Evolutionary conservation across 2,329 filamentous ascomycete genomes (phyloP), one percentile per base, ranked within the genome.

Genomic region (Colletotrichum abscissum): DNA sequence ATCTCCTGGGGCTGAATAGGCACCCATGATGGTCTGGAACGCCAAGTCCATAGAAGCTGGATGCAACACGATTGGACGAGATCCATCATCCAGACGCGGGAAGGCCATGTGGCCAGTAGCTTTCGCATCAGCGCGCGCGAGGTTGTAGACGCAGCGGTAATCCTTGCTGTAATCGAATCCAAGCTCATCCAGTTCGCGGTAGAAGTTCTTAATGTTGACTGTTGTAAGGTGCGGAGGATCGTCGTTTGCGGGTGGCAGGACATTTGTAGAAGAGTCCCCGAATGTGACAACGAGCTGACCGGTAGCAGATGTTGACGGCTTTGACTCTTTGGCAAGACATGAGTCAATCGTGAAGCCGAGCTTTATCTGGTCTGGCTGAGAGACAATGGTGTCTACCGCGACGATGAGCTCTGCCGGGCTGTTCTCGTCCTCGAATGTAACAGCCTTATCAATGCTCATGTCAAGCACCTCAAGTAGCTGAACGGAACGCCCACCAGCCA

Each of bases 1-100:
- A 56, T 82, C 80, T 1, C 77, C 78, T 0, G 83, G 83, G 19
- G 74, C 78, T 16, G 78, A 77, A 57, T 77, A 79, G 1, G 82
- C 81, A 1, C 78, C 73, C 7, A 84, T 76, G 35, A 79, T 66
- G 3, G 78, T 70, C 66, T 85, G 84, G 65, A 85, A 79, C 0
- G 80, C 79, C 0, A 77, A 73, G 57, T 84, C 83, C 0, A 85
- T 74, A 4, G 76, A 71, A 0, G 75, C 79, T 0, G 83, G 83
- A 54, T 84, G 82, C 0, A 84, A 72, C 2, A 69, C 35, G 5
- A 69, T 38, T n/a, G 24, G 46, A 8, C 38, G 11, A 16, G 24
- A 35, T 0, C 35, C 52, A n/a, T 35, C 24, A 7, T 33, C 24
- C 12, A 64, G 67, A 4, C 67, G 49, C 35, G 42, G 38, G 8